phyloP scores from a whole-genome alignment of 2,329 filamentous ascomycete genomes.

The Cryphonectria japonica region DNA sequence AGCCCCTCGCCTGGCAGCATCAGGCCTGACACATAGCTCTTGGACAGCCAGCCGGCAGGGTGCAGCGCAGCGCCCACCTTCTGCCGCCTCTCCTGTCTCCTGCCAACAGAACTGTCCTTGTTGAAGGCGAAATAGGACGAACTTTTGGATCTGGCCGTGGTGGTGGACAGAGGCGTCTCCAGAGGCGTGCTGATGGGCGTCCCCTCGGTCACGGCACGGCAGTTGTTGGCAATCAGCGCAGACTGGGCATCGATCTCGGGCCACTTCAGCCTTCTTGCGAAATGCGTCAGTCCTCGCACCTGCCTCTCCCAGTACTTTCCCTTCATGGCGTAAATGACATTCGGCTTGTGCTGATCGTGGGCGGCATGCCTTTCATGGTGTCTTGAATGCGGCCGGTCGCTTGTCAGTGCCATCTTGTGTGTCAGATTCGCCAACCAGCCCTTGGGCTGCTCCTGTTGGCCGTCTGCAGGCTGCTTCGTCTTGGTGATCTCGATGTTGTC shows the following conservation, averaged over 20 bases:
- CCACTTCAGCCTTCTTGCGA: slow-evolving; percentile 66
- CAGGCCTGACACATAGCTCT: slow-evolving; percentile 68
- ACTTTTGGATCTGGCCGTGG: slow-evolving; percentile 40
- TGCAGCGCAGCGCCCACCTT: slow-evolving; percentile 62
- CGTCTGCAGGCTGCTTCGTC: slow-evolving; percentile 38
- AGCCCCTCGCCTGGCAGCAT: slow-evolving; percentile 67
- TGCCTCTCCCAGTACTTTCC: slow-evolving; percentile 62
- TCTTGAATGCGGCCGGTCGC: slow-evolving; percentile 36
- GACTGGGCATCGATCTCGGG: slow-evolving; percentile 60
- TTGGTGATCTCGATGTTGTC: slow-evolving; percentile 66
- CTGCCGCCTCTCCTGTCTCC: slow-evolving; percentile 49
- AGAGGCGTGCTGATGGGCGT: slow-evolving; percentile 47
- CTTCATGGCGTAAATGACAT: slow-evolving; percentile 53
- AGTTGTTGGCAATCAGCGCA: slow-evolving; percentile 52
- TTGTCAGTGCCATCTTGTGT: slow-evolving; percentile 53
- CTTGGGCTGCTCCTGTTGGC: slow-evolving; percentile 34
- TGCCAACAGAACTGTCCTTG: slow-evolving; percentile 35
- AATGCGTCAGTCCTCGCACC: slow-evolving; percentile 64
- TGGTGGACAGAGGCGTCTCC: slow-evolving; percentile 41
- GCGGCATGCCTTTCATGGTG: slow-evolving; percentile 45
- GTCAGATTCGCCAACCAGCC: slow-evolving; percentile 63
- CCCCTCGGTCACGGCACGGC: slow-evolving; percentile 46
- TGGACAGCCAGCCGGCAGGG: slow-evolving; percentile 67
- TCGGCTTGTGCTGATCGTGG: slow-evolving; percentile 42
- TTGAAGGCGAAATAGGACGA: slow-evolving; percentile 50